Conservation (phyloP, 805 yeast species). For the Saitoella complicata region DNA sequence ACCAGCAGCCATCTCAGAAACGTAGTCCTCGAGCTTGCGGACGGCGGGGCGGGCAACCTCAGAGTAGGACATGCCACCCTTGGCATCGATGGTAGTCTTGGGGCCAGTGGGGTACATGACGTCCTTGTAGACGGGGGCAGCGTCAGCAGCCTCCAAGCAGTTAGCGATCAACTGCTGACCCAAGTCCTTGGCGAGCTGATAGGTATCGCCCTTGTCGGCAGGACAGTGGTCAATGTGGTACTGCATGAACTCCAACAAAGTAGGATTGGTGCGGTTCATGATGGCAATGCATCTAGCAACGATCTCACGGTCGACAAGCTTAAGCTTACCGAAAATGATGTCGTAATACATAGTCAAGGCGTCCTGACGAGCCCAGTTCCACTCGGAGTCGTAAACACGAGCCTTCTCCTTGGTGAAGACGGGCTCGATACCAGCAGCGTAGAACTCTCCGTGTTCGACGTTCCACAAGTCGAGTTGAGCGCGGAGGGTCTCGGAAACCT, state of each 20-base stretch:
- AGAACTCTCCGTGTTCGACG: constrained; percentile 83
- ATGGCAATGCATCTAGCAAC: constrained; percentile 91
- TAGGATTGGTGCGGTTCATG: constrained; percentile 93
- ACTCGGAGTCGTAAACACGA: constrained; percentile 88
- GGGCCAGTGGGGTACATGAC: constrained; percentile 92
- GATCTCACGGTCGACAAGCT: constrained; percentile 87
- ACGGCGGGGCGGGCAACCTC: constrained; percentile 83
- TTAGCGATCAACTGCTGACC: constrained; percentile 92
- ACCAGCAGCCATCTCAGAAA: constrained; percentile 91
- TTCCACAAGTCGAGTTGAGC: constrained; percentile 83
- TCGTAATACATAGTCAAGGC: constrained; percentile 85
- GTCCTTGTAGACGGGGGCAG: constrained; percentile 88
- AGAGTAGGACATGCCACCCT: constrained; percentile 71
- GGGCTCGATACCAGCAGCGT: constrained; percentile 81
- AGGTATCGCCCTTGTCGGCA: constrained; percentile 77
- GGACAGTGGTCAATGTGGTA: constrained; percentile 78
- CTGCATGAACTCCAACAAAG: constrained; percentile 91
- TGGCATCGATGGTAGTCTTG: constrained; percentile 68
- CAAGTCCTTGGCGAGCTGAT: constrained; percentile 71
- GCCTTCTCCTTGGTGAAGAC: constrained; percentile 85
- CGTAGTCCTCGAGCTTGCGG: constrained; percentile 89
- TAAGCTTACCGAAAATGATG: constrained; percentile 82
- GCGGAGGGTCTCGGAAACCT: constrained; percentile 69
- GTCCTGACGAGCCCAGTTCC: constrained; percentile 99
- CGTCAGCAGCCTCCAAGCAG: constrained; percentile 69